phyloP scores from a whole-genome alignment of 768 basidiomycete species.

The Mycena chlorophos region DNA sequence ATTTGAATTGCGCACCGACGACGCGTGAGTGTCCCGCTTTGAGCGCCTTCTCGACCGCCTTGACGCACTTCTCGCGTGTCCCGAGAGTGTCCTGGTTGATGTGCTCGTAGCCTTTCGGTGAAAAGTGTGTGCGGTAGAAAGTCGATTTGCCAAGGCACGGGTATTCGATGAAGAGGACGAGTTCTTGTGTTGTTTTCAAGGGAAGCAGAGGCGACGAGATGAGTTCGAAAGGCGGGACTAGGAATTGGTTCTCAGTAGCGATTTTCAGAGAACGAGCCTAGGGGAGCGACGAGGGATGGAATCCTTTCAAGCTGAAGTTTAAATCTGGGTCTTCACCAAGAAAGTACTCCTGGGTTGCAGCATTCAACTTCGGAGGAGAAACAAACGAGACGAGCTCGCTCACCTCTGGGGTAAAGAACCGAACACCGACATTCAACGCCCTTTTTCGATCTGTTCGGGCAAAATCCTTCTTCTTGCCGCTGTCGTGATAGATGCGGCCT shows the following conservation, averaged over 20 bases:
- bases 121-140: slow-evolving; percentile 75
- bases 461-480: slow-evolving; percentile 56
- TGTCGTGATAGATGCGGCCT: slow-evolving; percentile 55
- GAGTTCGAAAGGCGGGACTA: slow-evolving; percentile 54
- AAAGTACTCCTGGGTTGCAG: slow-evolving; percentile 69
- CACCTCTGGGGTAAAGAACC: slow-evolving; percentile 87
- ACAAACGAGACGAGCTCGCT: background rate
- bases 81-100: slow-evolving; percentile 85
- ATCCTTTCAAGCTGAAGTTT: slow-evolving; percentile 60
- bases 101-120: slow-evolving; percentile 67
- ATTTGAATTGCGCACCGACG: slow-evolving; percentile 66
- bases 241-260: background rate
- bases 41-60: slow-evolving; percentile 57
- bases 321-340: slow-evolving; percentile 48
- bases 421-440: slow-evolving; percentile 72
- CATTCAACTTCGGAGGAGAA: background rate
- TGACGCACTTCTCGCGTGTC: slow-evolving; percentile 72
- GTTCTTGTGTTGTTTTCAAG: slow-evolving; percentile 37
- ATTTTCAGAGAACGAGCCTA: background rate
- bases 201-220: slow-evolving; percentile 53
- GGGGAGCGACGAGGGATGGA: slow-evolving; percentile 54
- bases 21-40: slow-evolving; percentile 64
- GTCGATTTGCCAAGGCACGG: slow-evolving; percentile 76
- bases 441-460: slow-evolving; percentile 83
- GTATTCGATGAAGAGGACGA: slow-evolving; percentile 53